phyloP scores from a whole-genome alignment of 202 grass and related monocot species.

The Hordeum pubiflorum region DNA sequence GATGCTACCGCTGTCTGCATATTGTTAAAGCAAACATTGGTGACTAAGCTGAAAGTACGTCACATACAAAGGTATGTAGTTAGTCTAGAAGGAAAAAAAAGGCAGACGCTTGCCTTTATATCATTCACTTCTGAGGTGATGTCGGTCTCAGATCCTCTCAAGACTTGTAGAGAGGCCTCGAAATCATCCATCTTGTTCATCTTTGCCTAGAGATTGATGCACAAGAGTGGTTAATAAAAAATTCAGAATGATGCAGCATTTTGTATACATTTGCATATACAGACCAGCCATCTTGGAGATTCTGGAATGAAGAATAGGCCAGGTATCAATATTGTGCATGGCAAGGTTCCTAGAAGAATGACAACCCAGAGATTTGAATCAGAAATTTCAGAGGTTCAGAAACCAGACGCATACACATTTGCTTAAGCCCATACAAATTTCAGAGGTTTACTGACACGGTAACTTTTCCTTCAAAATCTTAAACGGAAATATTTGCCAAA shows the following conservation, averaged over 20 bases:
- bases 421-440: no score
- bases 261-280: background rate
- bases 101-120: constrained; percentile 61
- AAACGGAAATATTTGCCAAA: background rate
- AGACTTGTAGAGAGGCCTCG: constrained; percentile 82
- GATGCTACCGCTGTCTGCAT: constrained; percentile 78
- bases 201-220: constrained; percentile 62
- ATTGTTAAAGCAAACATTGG: background rate
- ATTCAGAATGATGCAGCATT: constrained; percentile 2
- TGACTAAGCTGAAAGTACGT: background rate
- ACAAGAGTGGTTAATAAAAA: background rate
- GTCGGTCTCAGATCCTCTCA: constrained; percentile 90
- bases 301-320: constrained; percentile 95
- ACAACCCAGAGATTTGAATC: constrained; percentile 4
- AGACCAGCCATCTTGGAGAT: constrained; percentile 97
- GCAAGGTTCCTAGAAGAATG: constrained; percentile 59
- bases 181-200: constrained; percentile 90
- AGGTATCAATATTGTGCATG: constrained; percentile 87
- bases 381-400: background rate
- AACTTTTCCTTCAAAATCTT: background rate
- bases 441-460: background rate
- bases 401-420: background rate
- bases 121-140: constrained; percentile 87
- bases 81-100: background rate
- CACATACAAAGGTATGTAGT: no score